Conservation (phyloP, 2,329 filamentous ascomycete species). For the Penicillium glabrum region DNA sequence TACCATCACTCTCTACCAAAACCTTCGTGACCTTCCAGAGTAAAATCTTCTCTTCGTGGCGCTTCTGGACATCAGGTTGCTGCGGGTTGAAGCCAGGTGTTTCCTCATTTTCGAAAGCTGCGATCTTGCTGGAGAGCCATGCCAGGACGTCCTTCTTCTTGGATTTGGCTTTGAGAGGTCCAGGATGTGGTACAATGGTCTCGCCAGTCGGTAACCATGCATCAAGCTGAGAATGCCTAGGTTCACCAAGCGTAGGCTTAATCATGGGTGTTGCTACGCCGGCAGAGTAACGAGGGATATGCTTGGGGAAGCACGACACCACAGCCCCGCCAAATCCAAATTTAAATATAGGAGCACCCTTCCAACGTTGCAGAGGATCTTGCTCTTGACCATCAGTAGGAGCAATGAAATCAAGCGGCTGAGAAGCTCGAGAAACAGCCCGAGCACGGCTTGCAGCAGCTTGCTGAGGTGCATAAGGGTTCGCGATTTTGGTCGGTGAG, state of each 20-base stretch:
- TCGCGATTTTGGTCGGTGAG: constrained; percentile 39
- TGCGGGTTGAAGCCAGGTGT: constrained; percentile 49
- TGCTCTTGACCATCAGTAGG: constrained; percentile 58
- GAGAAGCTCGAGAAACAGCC: constrained; percentile 39
- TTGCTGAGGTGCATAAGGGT: constrained; percentile 36
- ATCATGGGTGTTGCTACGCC: constrained; percentile 73
- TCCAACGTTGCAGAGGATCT: constrained; percentile 86
- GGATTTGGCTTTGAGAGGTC: constrained; percentile 80
- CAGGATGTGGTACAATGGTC: constrained; percentile 77
- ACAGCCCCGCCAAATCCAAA: constrained; percentile 87
- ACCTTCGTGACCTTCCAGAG: constrained; percentile 84
- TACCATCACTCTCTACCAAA: constrained; percentile 83
- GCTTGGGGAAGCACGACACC: constrained; percentile 82
- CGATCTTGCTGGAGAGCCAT: constrained; percentile 79
- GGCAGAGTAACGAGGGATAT: constrained; percentile 80
- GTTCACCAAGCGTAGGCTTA: constrained; percentile 76
- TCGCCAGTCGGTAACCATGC: constrained; percentile 71
- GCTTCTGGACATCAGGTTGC: constrained; percentile 58
- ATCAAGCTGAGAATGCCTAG: constrained; percentile 74
- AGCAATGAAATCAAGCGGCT: constrained; percentile 55
- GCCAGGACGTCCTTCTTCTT: constrained; percentile 91
- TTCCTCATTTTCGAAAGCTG: constrained; percentile 62
- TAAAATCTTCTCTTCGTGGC: constrained; percentile 74
- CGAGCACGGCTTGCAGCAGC: constrained; percentile 34
- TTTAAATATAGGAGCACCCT: constrained; percentile 78